Evolutionary conservation across 495 filamentous ascomycete species (phyloP), one percentile per base, ranked within the genome.

Genomic region (Aspergillus baeticus): DNA sequence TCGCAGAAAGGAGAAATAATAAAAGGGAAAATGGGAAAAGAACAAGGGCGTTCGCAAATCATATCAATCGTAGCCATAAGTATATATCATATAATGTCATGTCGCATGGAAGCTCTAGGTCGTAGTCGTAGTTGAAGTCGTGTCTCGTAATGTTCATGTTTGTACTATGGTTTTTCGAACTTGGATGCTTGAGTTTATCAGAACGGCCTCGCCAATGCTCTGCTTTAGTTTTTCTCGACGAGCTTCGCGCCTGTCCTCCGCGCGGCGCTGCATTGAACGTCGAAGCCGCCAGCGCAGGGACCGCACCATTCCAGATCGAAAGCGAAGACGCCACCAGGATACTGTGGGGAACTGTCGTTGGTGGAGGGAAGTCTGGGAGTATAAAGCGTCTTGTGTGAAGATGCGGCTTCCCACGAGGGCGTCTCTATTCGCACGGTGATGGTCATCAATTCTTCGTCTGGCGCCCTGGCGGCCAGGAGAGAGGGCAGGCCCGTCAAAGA

Each of bases 181-280:
- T 37, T 59, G 55, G 13, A 54, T 65, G 54, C 71, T 71, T 10
- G 71, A 76, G 20, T 63, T 65, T 51, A 73, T 64, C 43, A 70
- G 60, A 3, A 73, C 56, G 13, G 68, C 69, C 22, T 63, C 64
- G 3, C 80, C 78, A 64, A 95, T 96, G 60, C 80, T 88, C 53
- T 81, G 77, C 63, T 88, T 81, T 50, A 95, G 75, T 59, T 74
- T 78, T 51, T 86, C 78, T 43, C 84, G 80, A 51, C 85, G 73
- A 59, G 81, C 85, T 70, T 90, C 88, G 43, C 70, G 72, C 58
- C 70, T 77, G 22, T 66, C 66, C 54, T 81, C 77, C 22, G 84
- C 79, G 39, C 82, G 77, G 60, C 75, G 70, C 65, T 87, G 83
- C 58, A 83, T 85, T 49, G 82, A 62, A 54, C 83, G 78, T 35